A percentile compares a stretch with the other conserved stretches of the same genome.
These are phyloP conservation scores for Eurotiales sp. DNA, from an alignment of 2,329 filamentous ascomycete genomes.

Conservation along the genomic window DNA sequence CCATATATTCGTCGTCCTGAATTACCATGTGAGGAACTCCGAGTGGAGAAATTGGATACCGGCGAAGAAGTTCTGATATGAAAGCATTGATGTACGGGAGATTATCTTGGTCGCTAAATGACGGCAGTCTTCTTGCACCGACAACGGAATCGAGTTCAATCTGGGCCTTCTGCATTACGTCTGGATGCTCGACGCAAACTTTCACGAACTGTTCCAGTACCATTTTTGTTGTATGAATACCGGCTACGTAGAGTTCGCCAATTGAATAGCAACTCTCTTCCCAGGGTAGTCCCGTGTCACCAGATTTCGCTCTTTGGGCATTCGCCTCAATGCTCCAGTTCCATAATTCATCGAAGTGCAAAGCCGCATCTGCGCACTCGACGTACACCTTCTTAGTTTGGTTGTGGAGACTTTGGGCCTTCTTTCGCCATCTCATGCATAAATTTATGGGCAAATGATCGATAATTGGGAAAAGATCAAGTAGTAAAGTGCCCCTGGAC, in stretches of 20 bases:
- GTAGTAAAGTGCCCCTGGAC: not conserved
- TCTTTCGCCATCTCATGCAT: constrained; percentile 1
- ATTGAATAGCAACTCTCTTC: constrained; percentile 4
- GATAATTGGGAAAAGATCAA: not conserved
- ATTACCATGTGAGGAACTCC: constrained; percentile 45
- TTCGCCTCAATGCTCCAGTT: constrained; percentile 1
- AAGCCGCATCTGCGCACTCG: not conserved
- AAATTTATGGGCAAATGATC: not conserved
- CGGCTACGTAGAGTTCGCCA: constrained; percentile 4
- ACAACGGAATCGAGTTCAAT: constrained; percentile 29
- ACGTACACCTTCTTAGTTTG: not conserved
- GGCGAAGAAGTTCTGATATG: constrained; percentile 30
- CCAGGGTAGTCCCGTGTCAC: not conserved
- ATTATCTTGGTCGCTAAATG: constrained; percentile 23
- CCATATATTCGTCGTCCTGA: constrained; percentile 44
- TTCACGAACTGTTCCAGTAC: constrained; percentile 15
- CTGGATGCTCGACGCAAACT: constrained; percentile 28
- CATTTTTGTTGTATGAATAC: constrained; percentile 5
- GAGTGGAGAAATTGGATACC: constrained; percentile 38
- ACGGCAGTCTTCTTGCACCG: constrained; percentile 26
- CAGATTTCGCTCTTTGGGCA: not conserved
- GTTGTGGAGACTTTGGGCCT: not conserved
- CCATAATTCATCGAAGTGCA: not conserved
- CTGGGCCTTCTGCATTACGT: constrained; percentile 36
- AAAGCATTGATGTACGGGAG: constrained; percentile 30